Percentiles rank a stretch among this genome's conserved stretches.
Conservation (phyloP, 2,329 filamentous ascomycete species). For the Colletotrichum sp. region DNA sequence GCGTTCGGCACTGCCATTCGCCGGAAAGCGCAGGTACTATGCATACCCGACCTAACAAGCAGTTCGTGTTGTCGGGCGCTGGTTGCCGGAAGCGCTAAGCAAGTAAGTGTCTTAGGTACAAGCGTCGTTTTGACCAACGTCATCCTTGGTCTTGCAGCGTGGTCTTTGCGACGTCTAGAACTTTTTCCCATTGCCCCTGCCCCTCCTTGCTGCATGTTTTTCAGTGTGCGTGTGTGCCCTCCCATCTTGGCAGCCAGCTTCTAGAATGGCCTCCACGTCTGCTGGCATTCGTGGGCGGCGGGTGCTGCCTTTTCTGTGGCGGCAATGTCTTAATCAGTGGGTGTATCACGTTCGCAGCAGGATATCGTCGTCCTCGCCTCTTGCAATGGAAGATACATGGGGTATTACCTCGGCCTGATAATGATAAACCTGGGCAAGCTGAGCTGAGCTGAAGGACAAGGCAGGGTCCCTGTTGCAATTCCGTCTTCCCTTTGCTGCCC, state of each 20-base stretch:
- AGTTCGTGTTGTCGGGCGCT: constrained; percentile 2
- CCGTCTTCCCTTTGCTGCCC: not conserved
- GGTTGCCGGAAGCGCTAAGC: not conserved
- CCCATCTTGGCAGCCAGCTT: not conserved
- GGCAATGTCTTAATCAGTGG: not conserved
- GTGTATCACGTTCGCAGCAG: not conserved
- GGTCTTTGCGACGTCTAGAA: not conserved
- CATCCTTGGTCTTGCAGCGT: not conserved
- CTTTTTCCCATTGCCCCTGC: not conserved
- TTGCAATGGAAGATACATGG: not conserved
- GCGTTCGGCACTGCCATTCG: not conserved
- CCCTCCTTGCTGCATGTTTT: not conserved
- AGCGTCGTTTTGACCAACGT: not conserved
- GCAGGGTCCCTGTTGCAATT: not conserved
- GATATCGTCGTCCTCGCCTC: not conserved
- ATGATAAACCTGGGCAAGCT: not conserved
- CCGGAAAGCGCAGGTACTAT: not conserved
- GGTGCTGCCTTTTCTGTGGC: not conserved
- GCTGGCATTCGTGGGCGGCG: not conserved
- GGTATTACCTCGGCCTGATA: not conserved
- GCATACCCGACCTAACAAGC: not conserved
- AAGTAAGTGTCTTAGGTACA: not conserved
- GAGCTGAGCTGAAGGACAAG: not conserved
- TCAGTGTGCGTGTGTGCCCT: not conserved
- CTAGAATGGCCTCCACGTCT: not conserved